Evolutionary conservation across 1,139 yeast genomes (phyloP).

Genomic region (Trichomonascaceae sp.): DNA sequence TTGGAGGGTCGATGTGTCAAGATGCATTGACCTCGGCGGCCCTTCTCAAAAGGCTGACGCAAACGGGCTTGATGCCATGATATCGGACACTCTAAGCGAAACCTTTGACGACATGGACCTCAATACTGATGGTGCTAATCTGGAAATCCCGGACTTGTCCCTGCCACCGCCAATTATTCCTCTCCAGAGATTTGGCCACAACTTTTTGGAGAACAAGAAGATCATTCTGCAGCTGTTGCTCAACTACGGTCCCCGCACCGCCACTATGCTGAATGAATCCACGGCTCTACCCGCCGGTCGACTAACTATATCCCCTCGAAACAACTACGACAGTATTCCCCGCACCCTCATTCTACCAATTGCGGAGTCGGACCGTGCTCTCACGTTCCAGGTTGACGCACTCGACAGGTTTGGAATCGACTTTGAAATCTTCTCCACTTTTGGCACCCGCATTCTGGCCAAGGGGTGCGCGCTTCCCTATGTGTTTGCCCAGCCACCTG

Average conservation of each 20-base stretch:
- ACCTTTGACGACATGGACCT: slow-evolving; percentile 7
- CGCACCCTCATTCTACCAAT: slow-evolving; percentile 72
- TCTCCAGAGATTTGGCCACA: slow-evolving; percentile 85
- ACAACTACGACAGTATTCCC: slow-evolving; percentile 46
- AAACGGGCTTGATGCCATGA: slow-evolving; percentile 1
- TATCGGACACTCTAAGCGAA: slow-evolving; percentile 9
- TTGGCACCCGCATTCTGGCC: slow-evolving; percentile 85
- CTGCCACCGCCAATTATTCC: slow-evolving; percentile 96
- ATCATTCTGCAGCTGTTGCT: slow-evolving; percentile 67
- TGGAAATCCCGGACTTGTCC: slow-evolving; percentile 65
- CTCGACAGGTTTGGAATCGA: slow-evolving; percentile 70
- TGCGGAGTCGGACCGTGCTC: slow-evolving; percentile 54
- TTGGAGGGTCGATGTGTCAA: slow-evolving; percentile 11
- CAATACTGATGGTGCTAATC: slow-evolving; percentile 33
- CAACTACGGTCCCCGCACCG: slow-evolving; percentile 36
- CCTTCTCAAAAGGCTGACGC: slow-evolving; percentile 2
- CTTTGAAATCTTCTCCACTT: slow-evolving; percentile 86
- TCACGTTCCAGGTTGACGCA: slow-evolving; percentile 78
- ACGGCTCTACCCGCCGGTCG: slow-evolving; percentile 30
- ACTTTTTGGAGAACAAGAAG: slow-evolving; percentile 71
- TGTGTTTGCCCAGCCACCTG: slow-evolving; percentile 29
- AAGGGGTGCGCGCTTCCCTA: slow-evolving; percentile 64
- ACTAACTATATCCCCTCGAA: slow-evolving; percentile 56
- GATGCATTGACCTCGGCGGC: slow-evolving; percentile 7
- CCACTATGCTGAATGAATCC: slow-evolving; percentile 25